Conservation (phyloP, 2,329 filamentous ascomycete genomes). For the Epichloe sibirici region DNA sequence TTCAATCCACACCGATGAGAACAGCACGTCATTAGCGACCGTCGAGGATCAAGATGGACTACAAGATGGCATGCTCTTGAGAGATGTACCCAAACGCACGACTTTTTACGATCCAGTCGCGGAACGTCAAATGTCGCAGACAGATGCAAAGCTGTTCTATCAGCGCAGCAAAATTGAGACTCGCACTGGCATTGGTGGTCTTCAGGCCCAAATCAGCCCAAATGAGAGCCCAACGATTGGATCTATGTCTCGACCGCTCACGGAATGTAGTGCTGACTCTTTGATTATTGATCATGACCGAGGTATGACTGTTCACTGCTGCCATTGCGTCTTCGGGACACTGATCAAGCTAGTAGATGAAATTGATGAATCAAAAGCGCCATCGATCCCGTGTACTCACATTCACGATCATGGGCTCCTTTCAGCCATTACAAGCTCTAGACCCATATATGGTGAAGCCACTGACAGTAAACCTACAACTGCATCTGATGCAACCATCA, state of each 20-base stretch:
- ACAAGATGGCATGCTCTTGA: constrained; percentile 45
- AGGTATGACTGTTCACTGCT: constrained; percentile 9
- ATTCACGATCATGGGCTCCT: neutral
- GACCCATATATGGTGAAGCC: constrained; percentile 28
- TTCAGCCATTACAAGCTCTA: neutral
- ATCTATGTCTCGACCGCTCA: constrained; percentile 22
- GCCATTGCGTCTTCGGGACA: neutral
- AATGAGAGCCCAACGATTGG: constrained; percentile 34
- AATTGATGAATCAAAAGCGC: constrained; percentile 3
- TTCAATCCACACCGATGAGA: neutral
- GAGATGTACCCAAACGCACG: constrained; percentile 56
- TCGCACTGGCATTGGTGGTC: constrained; percentile 18
- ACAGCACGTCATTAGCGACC: constrained; percentile 1
- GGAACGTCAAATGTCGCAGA: constrained; percentile 88
- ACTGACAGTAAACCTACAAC: constrained; percentile 26
- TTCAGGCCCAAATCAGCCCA: constrained; percentile 30
- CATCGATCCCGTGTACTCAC: neutral
- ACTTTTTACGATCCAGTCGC: constrained; percentile 88
- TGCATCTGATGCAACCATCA: constrained; percentile 37
- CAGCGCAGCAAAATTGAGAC: constrained; percentile 66
- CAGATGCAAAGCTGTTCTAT: constrained; percentile 92
- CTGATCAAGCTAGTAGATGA: constrained; percentile 8
- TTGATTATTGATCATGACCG: constrained; percentile 19
- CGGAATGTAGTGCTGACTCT: constrained; percentile 26
- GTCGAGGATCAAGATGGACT: constrained; percentile 20